Evolutionary conservation across 768 basidiomycete species (phyloP), one percentile per base, ranked within the genome.

Genomic region (Pholiota molesta): DNA sequence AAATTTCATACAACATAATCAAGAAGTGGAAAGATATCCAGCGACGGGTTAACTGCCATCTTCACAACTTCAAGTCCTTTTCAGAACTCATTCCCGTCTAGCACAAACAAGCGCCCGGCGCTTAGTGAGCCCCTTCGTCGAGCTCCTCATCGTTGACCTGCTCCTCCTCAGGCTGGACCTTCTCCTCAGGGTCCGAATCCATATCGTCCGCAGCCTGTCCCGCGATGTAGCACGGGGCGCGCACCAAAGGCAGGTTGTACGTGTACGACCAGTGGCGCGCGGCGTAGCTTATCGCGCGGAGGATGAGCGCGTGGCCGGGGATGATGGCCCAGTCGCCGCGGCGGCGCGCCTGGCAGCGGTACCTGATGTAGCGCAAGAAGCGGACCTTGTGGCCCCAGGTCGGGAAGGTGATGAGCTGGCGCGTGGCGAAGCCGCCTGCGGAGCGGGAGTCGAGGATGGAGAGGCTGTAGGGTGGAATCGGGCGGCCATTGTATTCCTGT

Each of bases 191-290:
- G 5, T 44, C 42, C 42, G 42, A 44, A 10, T 45, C 56, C 26
- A 28, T 29, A 28, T 37, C 26, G 19, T 57, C 56, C 45, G 17
- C 56, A n/a, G 42, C 31, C 42, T 55, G 35, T 8, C 31, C 42
- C 23, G 29, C 31, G 6, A 29, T 5, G 26, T 49, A 44, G 56
- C 44, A 21, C 28, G 56, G 56, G 2, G 26, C 28, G 44, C 33
- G 35, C 42, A 26, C 49, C 2, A 57, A n/a, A 13, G 56, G 56
- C 10, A 57, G 44, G 42, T 40, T 49, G 42, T 57, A 57, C 26
- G 42, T n/a, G 45, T 57, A 57, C 29, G 56, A 57, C 29, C 56
- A 42, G 28, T 57, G 56, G 56, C 44, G 56, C 56, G 45, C 56
- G 31, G 56, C 56, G 28, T 49, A 57, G 21, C 31, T 44, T 26